Base-by-base conservation (phyloP, 306 rosid genomes). In the Dryas alaskensis region DNA sequence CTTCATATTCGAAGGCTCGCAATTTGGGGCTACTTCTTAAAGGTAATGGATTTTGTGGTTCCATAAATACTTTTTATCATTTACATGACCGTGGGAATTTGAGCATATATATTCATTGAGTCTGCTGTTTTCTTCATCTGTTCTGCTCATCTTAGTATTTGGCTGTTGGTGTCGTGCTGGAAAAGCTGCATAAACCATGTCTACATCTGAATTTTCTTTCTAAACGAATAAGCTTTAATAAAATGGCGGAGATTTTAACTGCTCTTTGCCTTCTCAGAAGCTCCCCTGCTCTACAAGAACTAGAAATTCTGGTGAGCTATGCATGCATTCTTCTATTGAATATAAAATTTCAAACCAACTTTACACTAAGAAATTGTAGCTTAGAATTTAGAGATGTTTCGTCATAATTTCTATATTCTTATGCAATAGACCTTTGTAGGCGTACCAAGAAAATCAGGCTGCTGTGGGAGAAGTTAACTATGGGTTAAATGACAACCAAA, bases 251-350 rank as follows among this genome's bases (percentile, higher is more conserved):
- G 79, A 76, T 85, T 72, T 77, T 79, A 51, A 73, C 88, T 72
- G 76, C 86, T 19, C 76, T 83, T 43, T 88, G 86, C 85, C 69
- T 88, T 22, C 22, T 22, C 0, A 22, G 22, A 22, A 22, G 84
- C 79, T 84, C 87, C 44, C 90, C 93, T 65, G 75, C 79, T 80
- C 79, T 86, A 17, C 86, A 67, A 50, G 87, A 73, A 19, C 72
- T 84, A 57, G 88, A 86, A 80, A 73, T 88, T 70, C 43, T 73
- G 84, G 90, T 86, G 65, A 82, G 87, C 84, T 55, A 0, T 17
- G 61, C 17, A 22, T 8, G 31, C 61, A 22, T 7, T 57, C 39
- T 57, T 8, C 22, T 22, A 22, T 22, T 22, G 22, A 22, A 22
- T 22, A 0, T 22, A 22, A 22, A 22, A 22, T 22, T 22, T 22